A percentile compares a stretch with the other conserved stretches of the same genome.
Evolutionary conservation across 768 basidiomycete species (phyloP).

Genomic region (Rhizopogon roseolus): DNA sequence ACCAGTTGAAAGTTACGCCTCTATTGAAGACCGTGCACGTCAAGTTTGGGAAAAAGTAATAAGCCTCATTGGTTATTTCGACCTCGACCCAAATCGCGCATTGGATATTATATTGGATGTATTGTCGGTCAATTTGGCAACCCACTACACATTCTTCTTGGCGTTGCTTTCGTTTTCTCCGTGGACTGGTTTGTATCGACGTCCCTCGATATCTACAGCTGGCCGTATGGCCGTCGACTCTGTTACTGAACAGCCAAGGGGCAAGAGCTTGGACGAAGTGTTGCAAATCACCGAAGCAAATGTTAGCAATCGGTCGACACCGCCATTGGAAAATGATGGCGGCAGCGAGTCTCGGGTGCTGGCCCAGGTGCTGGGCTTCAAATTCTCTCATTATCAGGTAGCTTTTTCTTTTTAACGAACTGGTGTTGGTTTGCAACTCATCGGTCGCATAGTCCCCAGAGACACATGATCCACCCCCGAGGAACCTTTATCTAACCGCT

Average conservation of each 20-base stretch:
- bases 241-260: conserved; percentile 39
- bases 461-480: conserved; percentile 56
- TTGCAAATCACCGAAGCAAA: conserved; percentile 46
- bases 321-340: conserved; percentile 9
- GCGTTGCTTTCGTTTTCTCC: conserved; percentile 83
- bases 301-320: background rate
- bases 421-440: background rate
- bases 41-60: conserved; percentile 81
- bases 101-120: conserved; percentile 93
- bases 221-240: conserved; percentile 34
- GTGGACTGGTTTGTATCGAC: conserved; percentile 61
- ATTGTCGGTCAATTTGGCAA: conserved; percentile 72
- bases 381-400: conserved; percentile 89
- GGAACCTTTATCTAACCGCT: conserved; percentile 72
- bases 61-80: conserved; percentile 92
- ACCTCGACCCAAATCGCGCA: conserved; percentile 91
- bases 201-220: conserved; percentile 20
- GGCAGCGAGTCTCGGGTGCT: conserved; percentile 53
- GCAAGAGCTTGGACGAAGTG: conserved; percentile 65
- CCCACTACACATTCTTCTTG: conserved; percentile 87
- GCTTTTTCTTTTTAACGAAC: conserved; percentile 11
- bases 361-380: conserved; percentile 96
- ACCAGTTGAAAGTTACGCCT: conserved; percentile 53
- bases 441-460: conserved; percentile 45
- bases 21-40: conserved; percentile 59